phyloP scores from a whole-genome alignment of 306 rosid species.

The Malus sieversii region DNA sequence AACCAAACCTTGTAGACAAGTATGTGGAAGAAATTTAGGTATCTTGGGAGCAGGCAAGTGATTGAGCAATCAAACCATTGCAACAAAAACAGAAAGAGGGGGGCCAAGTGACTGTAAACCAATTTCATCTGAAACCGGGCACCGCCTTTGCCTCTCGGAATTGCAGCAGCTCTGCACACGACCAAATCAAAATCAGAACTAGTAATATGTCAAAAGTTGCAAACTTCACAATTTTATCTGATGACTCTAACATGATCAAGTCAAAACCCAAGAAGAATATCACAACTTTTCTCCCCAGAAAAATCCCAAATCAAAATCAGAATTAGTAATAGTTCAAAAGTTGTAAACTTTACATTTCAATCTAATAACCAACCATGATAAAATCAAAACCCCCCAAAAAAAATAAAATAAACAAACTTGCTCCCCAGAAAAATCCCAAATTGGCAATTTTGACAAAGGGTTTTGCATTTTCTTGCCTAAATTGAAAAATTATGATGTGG shows the following conservation, averaged over 20 bases:
- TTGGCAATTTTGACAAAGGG: not conserved
- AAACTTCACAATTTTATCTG: not conserved
- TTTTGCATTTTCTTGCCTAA: constrained; percentile 1
- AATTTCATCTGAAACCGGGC: constrained; percentile 81
- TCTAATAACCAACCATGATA: not conserved
- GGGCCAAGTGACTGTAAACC: constrained; percentile 80
- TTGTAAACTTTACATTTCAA: not conserved
- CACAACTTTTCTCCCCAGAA: not conserved
- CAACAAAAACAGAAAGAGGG: constrained; percentile 61
- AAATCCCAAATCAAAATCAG: constrained; percentile 16
- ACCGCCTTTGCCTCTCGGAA: constrained; percentile 82
- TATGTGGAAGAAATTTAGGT: constrained; percentile 72
- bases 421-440: not conserved
- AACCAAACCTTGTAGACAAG: constrained; percentile 70
- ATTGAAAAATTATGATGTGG: constrained; percentile 4
- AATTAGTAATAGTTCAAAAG: not conserved
- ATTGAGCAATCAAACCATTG: constrained; percentile 96
- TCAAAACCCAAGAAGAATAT: not conserved
- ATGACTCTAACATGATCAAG: not conserved
- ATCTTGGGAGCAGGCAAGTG: constrained; percentile 66
- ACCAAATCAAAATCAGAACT: constrained; percentile 16
- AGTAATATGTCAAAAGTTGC: not conserved
- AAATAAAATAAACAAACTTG: not conserved
- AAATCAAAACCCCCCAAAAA: not conserved
- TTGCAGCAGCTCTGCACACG: constrained; percentile 74